Base-by-base conservation (phyloP, 2,329 filamentous ascomycete species). In the Penicillium sp. region DNA sequence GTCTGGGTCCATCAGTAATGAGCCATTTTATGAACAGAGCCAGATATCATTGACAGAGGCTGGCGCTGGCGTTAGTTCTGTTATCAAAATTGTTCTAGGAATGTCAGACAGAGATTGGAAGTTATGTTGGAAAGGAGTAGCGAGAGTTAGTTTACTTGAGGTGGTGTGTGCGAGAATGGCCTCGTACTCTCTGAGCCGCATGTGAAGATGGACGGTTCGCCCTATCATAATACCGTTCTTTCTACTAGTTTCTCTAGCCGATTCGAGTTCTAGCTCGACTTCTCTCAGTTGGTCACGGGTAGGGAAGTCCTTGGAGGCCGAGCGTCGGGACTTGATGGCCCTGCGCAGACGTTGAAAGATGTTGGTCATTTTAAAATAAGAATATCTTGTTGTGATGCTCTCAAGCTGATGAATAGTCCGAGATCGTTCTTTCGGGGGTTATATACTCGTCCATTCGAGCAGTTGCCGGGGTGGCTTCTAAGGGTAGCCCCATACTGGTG, bases 1-100 rank as follows among this genome's bases (percentile, higher is more conserved):
- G 45, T 67, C 63, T 14, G 60, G 57, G 2, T 58, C 45, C 33
- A 53, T 25, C 12, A 66, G 51, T 8, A 56, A 38, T 12, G 38
- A n/a, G 4, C 44, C 46, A 17, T 38, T 25, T 9, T 36, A 14
- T n/a, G 56, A 56, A 22, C 55, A 61, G 28, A 61, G 43, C 63
- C 63, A 66, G 33, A 58, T 52, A 36, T 62, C 47, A 16, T 55
- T 45, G 26, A 67, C 61, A 58, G 58, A 61, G 8, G n/a, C n/a
- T n/a, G n/a, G n/a, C n/a, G 44, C 26, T n/a, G 22, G n/a, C 17
- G 19, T 36, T 49, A n/a, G 36, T 19, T 19, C 14, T 41, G 25
- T 25, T 17, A n/a, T 45, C 17, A 17, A 33, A 30, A 47, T 12
- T 37, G 35, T 30, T 31, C 12, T 55, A n/a, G 30, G 4, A 50